Conservation (phyloP, 768 basidiomycete genomes). For the Exsudoporus frostii region DNA sequence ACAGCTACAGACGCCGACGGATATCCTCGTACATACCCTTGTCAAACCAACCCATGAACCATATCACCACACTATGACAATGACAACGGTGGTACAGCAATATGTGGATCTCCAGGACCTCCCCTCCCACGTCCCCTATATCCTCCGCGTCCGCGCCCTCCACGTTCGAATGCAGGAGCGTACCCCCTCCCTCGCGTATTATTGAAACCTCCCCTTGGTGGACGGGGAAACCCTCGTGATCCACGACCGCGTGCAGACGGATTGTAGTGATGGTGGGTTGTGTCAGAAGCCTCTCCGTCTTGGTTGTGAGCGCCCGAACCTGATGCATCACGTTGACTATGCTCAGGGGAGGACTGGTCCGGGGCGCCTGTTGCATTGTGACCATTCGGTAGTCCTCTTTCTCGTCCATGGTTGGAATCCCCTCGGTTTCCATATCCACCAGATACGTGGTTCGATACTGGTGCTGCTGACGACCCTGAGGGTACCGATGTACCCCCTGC, state of each 20-base stretch:
- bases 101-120: constrained; percentile 7
- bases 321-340: neutral
- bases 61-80: constrained; percentile 1
- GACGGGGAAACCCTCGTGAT: constrained; percentile 24
- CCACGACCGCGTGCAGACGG: constrained; percentile 23
- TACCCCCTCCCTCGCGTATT: constrained; percentile 34
- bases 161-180: constrained; percentile 28
- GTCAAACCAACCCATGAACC: neutral
- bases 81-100: neutral
- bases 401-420: constrained; percentile 1
- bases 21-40: neutral
- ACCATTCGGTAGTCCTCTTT: constrained; percentile 10
- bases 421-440: constrained; percentile 3
- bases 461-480: neutral
- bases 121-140: constrained; percentile 34
- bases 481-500: constrained; percentile 1
- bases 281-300: constrained; percentile 9
- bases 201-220: constrained; percentile 22
- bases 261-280: neutral
- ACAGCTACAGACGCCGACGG: constrained; percentile 7
- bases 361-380: neutral
- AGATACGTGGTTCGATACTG: neutral
- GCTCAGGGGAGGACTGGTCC: neutral
- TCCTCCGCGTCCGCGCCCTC: constrained; percentile 30
- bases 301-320: neutral